Conservation (phyloP, 2,329 filamentous ascomycete genomes). For the Apiospora saccharicola region DNA sequence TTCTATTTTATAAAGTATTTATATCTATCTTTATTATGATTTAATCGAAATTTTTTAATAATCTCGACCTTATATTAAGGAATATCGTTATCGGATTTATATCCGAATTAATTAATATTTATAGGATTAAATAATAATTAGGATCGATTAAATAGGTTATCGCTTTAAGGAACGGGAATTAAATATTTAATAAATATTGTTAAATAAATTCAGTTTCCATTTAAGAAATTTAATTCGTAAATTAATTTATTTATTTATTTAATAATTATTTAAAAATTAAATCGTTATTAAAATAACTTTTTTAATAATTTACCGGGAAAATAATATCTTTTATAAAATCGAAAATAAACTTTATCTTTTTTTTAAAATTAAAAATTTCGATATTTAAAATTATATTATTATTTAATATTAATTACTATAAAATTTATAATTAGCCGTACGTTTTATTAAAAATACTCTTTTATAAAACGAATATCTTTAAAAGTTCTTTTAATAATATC, state of each 20-base stretch:
- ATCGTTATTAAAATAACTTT: background rate
- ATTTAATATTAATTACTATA: background rate
- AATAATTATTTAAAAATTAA: no score
- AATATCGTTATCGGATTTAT: background rate
- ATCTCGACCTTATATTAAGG: background rate
- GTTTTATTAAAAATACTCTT: background rate
- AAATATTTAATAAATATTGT: no score
- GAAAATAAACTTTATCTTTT: background rate
- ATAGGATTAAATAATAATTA: no score
- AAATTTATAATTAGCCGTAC: background rate
- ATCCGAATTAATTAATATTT: background rate
- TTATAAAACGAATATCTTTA: background rate
- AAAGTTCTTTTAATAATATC: background rate
- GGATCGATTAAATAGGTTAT: background rate
- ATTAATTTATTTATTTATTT: no score
- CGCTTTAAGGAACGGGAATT: background rate
- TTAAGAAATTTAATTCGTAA: no score
- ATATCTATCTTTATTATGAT: background rate
- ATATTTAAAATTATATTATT: constrained; percentile 6
- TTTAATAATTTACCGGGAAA: no score
- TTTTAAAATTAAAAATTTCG: background rate
- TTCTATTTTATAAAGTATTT: background rate
- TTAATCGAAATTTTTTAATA: background rate
- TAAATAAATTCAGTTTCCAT: no score
- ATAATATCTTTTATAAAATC: background rate